Percentiles rank a stretch among this genome's conserved stretches.
phyloP scores from a whole-genome alignment of 495 filamentous ascomycete species.

The Gamarada debralockiae region DNA sequence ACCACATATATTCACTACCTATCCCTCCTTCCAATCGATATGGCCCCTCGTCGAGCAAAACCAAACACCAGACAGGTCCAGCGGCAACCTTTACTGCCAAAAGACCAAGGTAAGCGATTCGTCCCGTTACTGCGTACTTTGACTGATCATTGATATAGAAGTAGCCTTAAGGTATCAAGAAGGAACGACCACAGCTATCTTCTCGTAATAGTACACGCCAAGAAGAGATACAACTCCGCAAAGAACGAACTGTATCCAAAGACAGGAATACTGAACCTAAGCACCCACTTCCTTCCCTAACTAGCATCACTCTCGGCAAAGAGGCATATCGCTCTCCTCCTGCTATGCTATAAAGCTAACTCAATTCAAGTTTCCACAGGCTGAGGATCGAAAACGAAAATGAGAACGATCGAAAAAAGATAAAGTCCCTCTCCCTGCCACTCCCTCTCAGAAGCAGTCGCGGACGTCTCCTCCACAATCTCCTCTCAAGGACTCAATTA shows the following conservation, averaged over 20 bases:
- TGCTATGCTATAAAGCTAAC: constrained; percentile 25
- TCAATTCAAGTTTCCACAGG: constrained; percentile 23
- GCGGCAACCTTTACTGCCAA: constrained; percentile 17
- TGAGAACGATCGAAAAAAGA: background rate
- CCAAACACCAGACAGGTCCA: constrained; percentile 22
- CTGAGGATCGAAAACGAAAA: constrained; percentile 3
- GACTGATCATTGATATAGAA: constrained; percentile 17
- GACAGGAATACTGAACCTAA: too few relatives aligned
- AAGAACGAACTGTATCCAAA: constrained; percentile 18
- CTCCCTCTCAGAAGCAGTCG: background rate
- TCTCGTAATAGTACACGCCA: constrained; percentile 16
- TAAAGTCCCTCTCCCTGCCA: background rate
- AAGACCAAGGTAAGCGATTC: constrained; percentile 17
- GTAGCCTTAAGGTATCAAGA: constrained; percentile 18
- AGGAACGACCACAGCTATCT: constrained; percentile 16
- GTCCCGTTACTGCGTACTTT: constrained; percentile 8
- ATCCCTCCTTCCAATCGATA: constrained; percentile 23
- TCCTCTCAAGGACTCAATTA: background rate
- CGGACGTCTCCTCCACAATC: background rate
- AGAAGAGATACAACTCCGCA: constrained; percentile 9
- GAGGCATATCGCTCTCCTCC: constrained; percentile 23
- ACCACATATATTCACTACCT: too few relatives aligned
- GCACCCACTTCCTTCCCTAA: constrained; percentile 13
- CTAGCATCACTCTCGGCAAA: constrained; percentile 15
- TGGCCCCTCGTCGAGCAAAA: constrained; percentile 24